phyloP scores from a whole-genome alignment of 2,329 filamentous ascomycete genomes.

The Cryphonectria radicalis region DNA sequence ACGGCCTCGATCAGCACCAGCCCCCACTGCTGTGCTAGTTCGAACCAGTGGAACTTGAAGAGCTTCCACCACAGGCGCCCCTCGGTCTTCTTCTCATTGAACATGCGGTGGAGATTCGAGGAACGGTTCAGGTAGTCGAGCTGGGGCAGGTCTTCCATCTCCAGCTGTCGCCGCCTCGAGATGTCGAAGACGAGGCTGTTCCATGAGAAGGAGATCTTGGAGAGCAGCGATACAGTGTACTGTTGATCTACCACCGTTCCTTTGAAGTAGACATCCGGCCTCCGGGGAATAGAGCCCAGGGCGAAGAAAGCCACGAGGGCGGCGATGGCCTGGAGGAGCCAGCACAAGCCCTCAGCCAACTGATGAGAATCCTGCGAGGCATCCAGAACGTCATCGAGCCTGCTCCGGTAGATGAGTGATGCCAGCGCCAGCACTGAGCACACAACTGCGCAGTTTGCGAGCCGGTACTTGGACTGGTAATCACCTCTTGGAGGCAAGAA shows the following conservation, averaged over 20 bases:
- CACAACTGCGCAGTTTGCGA: constrained; percentile 35
- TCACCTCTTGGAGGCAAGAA: constrained; percentile 36
- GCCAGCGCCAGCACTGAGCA: constrained; percentile 34
- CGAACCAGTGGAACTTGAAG: constrained; percentile 34
- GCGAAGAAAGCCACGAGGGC: constrained; percentile 33
- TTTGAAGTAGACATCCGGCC: constrained; percentile 40
- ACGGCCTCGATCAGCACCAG: constrained; percentile 39
- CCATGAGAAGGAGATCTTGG: constrained; percentile 39
- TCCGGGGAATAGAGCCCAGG: constrained; percentile 40
- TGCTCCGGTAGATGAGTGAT: constrained; percentile 36
- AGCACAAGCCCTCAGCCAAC: constrained; percentile 33
- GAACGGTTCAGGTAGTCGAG: constrained; percentile 39
- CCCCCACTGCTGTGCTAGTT: constrained; percentile 40
- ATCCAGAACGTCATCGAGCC: constrained; percentile 34
- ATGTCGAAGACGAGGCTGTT: constrained; percentile 39
- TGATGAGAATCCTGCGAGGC: constrained; percentile 16
- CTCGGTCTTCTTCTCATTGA: constrained; percentile 30
- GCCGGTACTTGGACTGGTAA: constrained; percentile 36
- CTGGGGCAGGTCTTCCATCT: constrained; percentile 39
- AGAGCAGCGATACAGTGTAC: constrained; percentile 38
- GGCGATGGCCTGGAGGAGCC: constrained; percentile 35
- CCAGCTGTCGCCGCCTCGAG: constrained; percentile 37
- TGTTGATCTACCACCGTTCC: constrained; percentile 42
- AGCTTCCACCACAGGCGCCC: constrained; percentile 41
- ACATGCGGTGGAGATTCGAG: constrained; percentile 33